Evolutionary conservation across 1,284 basidiomycete genomes (phyloP).

Genomic region (Cryptococcus sp.): DNA sequence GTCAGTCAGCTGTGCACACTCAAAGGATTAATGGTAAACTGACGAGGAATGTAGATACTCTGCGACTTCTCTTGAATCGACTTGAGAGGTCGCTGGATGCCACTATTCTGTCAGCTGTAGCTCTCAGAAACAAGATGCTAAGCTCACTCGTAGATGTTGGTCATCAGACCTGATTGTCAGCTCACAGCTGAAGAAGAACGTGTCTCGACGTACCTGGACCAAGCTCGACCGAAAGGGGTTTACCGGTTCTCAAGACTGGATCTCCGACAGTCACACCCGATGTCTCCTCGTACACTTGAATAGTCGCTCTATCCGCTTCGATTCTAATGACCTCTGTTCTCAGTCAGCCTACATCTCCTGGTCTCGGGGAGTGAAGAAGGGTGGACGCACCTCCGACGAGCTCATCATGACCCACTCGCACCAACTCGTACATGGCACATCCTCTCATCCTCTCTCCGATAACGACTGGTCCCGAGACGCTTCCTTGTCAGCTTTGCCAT

Average conservation of each 20-base stretch:
- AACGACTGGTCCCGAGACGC: conserved; percentile 93
- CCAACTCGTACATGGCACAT: conserved; percentile 91
- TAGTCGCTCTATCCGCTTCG: conserved; percentile 92
- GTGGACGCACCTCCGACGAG: conserved; percentile 74
- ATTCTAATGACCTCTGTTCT: conserved; percentile 91
- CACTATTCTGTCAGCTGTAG: conserved; percentile 44
- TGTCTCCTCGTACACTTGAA: conserved; percentile 99
- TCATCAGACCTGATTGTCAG: conserved; percentile 71
- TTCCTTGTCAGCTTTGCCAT: conserved; percentile 30
- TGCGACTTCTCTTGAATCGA: conserved; percentile 93
- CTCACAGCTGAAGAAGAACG: conserved; percentile 5
- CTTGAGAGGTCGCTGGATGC: conserved; percentile 86
- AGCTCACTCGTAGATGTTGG: conserved; percentile 81
- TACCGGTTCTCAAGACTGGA: conserved; percentile 93
- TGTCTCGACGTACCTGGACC: conserved; percentile 66
- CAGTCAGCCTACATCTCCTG: background rate
- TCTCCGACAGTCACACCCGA: conserved; percentile 97
- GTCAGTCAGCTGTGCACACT: conserved; percentile 1
- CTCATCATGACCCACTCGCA: conserved; percentile 93
- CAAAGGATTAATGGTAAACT: no score
- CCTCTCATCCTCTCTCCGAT: conserved; percentile 95
- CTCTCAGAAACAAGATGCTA: no score
- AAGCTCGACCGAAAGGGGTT: conserved; percentile 94
- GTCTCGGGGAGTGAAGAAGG: no score
- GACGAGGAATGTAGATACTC: conserved; percentile 94